A percentile compares a stretch with the other conserved stretches of the same genome.
Conservation (phyloP, 2,329 filamentous ascomycete species). For the Lecanicillium sp. region DNA sequence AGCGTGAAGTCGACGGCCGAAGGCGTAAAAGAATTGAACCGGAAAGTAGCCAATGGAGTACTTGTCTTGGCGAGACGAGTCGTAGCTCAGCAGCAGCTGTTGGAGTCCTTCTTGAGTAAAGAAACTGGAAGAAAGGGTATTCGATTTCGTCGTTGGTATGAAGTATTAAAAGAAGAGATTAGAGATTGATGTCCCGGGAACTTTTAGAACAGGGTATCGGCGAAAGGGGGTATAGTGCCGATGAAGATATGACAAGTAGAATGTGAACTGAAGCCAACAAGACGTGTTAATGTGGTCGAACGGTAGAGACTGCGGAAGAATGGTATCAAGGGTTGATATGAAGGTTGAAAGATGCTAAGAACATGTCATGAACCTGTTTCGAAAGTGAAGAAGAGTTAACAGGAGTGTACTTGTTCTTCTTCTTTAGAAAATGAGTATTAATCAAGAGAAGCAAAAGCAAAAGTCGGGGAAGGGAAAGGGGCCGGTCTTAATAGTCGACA, state of each 20-base stretch:
- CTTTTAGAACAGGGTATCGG: not conserved
- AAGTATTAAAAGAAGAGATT: not conserved
- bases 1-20: too few species aligned
- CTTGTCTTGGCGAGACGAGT: too few species aligned
- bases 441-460: not conserved
- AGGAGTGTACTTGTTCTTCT: not conserved
- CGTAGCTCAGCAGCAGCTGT: too few species aligned
- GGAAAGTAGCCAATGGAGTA: too few species aligned
- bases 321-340: not conserved
- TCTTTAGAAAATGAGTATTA: not conserved
- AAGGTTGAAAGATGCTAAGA: not conserved
- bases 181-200: not conserved
- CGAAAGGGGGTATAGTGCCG: not conserved
- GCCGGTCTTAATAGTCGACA: conserved; percentile 9
- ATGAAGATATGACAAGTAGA: not conserved
- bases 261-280: not conserved
- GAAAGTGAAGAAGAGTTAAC: not conserved
- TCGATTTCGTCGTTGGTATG: not conserved
- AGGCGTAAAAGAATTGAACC: too few species aligned
- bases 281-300: not conserved
- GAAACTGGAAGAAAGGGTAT: too few species aligned
- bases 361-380: conserved; percentile 9
- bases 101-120: too few species aligned
- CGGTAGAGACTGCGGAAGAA: conserved; percentile 9
- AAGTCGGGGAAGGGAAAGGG: not conserved